phyloP scores from a whole-genome alignment of 495 filamentous ascomycete genomes.

The Neurospora sp. region DNA sequence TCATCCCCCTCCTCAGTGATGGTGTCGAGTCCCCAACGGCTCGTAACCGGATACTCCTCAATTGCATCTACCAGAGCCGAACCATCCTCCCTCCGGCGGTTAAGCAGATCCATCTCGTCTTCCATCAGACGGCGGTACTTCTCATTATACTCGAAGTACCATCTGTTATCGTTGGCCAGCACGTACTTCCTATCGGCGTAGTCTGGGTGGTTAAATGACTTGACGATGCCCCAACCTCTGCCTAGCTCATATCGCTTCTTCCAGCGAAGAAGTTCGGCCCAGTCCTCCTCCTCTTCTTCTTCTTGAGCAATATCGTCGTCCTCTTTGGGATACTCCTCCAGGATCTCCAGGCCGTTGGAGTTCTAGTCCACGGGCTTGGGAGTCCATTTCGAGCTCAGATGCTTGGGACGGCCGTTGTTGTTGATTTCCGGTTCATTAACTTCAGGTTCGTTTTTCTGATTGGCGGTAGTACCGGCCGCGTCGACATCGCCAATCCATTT shows the following conservation, averaged over 20 bases:
- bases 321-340: neutral
- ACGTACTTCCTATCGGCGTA: neutral
- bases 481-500: neutral
- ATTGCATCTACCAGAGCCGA: neutral
- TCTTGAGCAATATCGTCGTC: neutral
- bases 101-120: neutral
- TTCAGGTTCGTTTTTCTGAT: neutral
- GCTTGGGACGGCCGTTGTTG: neutral
- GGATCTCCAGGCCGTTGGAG: neutral
- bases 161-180: neutral
- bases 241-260: neutral
- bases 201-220: neutral
- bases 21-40: rapidly evolving
- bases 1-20: neutral
- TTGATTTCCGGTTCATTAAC: neutral
- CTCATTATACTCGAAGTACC: neutral
- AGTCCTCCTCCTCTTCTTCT: neutral
- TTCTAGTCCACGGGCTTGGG: neutral
- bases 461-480: neutral
- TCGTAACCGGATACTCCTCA: neutral
- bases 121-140: neutral
- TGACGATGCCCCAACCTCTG: neutral
- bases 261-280: neutral
- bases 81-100: neutral
- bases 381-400: neutral